These are phyloP conservation scores for Chloranthus sessilifolius DNA, from an alignment of 164 flowering plant species.

Conservation along the genomic window DNA sequence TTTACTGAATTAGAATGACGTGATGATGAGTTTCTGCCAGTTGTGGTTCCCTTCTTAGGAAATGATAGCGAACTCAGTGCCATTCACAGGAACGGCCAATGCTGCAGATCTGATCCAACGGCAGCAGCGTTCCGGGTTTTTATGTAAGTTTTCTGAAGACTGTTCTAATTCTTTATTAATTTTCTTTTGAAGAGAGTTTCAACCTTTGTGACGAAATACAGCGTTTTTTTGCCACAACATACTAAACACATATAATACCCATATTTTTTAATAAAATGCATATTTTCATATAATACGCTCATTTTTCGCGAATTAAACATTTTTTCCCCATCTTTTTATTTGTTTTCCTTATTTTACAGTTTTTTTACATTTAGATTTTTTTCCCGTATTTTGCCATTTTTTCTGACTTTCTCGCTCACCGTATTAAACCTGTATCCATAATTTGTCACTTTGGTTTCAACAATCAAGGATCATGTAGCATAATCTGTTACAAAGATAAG, in stretches of 20 bases:
- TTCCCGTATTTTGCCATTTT: neutral
- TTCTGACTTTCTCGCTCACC: no score
- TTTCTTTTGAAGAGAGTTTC: neutral
- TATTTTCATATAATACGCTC: no score
- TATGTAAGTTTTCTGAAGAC: slow-evolving; percentile 39
- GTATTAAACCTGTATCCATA: no score
- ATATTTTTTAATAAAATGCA: no score
- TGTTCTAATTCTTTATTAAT: slow-evolving; percentile 6
- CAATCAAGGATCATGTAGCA: no score
- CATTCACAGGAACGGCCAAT: slow-evolving; percentile 45
- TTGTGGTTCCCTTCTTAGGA: slow-evolving; percentile 50
- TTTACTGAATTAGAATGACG: slow-evolving; percentile 13
- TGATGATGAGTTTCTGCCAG: slow-evolving; percentile 52
- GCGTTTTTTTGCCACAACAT: no score
- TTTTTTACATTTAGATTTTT: neutral
- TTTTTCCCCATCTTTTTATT: neutral
- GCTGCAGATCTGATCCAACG: slow-evolving; percentile 95
- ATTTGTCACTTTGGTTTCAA: neutral
- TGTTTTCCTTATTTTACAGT: neutral
- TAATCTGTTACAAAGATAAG: no score
- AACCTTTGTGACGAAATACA: neutral
- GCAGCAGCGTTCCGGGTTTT: slow-evolving; percentile 84
- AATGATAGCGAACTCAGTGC: slow-evolving; percentile 52
- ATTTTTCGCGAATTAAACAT: no score
- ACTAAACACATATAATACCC: no score